Base-by-base conservation (phyloP, 2,329 filamentous ascomycete genomes). In the Myriangium duriaei region DNA sequence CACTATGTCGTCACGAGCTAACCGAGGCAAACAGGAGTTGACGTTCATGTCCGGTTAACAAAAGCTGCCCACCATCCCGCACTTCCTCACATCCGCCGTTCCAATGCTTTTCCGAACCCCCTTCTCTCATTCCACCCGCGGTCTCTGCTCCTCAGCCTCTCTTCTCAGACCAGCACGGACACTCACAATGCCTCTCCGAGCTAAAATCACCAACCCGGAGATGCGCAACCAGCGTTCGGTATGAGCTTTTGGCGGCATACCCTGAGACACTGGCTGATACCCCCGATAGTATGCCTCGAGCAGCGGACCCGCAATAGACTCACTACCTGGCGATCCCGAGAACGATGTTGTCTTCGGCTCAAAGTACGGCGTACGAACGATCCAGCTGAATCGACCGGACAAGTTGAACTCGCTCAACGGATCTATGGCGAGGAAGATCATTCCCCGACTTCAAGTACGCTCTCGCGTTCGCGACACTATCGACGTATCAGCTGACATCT, bases 381-480 rank as follows among this genome's bases (percentile, higher is more conserved):
- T 98, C 54, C 81, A 94, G 64, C 81, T 98, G 49, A 98, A 98
- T 67, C 79, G 91, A 42, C 91, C 88, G 4, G 71, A 74, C 55
- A 94, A 95, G 66, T 72, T 86, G 58, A 96, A 98, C 63, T 81
- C 88, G 16, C 75, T 98, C 49, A 87, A 92, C 59, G 82, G 71
- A 37, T 95, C 87, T 41, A 98, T 98, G 92, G 82, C 81, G 45
- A 76, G 83, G 52, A 96, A 98, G 66, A 96, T 98, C 51, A 67
- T 86, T 32, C 87, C 88, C 14, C 75, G 91, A 41, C 61, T 98
- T 54, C 69, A 83, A 52, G 66, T 68, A 46, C 46, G 42, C 12
- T 21, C 16, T 30, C 5, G n/a, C n/a, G n/a, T n/a, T 28, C n/a
- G 4, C 12, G 12, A 9, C 5, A 3, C 4, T 15, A 34, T 10